These are phyloP conservation scores for Tephrocybe rancida DNA, from an alignment of 768 basidiomycete genomes.

Conservation along the genomic window DNA sequence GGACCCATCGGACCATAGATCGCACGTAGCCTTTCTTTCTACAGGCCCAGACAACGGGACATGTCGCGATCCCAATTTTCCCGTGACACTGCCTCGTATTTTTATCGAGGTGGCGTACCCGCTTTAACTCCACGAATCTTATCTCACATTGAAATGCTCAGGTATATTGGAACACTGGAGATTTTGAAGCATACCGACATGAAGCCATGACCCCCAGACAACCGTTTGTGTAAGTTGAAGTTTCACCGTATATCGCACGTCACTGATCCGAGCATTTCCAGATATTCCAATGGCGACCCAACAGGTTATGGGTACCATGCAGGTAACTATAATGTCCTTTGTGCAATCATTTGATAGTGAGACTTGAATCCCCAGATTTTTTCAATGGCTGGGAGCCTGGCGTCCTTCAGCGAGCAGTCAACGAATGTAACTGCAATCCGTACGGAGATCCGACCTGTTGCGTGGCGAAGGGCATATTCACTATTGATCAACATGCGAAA, in stretches of 20 bases:
- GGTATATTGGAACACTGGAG: constrained; percentile 32
- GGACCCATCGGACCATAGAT: constrained; percentile 41
- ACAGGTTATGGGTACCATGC: constrained; percentile 46
- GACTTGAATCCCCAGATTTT: constrained; percentile 30
- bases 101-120: constrained; percentile 37
- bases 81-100: constrained; percentile 41
- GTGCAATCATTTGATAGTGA: no score
- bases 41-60: constrained; percentile 43
- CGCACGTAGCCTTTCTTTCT: constrained; percentile 41
- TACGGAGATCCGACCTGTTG: constrained; percentile 29
- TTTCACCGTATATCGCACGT: not conserved
- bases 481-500: constrained; percentile 26
- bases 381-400: constrained; percentile 50
- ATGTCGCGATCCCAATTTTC: constrained; percentile 36
- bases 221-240: constrained; percentile 34
- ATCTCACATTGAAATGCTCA: constrained; percentile 4
- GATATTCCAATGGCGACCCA: constrained; percentile 43
- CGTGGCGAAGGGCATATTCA: constrained; percentile 32
- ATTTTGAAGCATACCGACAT: constrained; percentile 20
- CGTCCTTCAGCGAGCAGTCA: constrained; percentile 45
- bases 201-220: constrained; percentile 34
- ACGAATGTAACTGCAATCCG: constrained; percentile 40
- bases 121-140: not conserved
- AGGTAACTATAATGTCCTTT: constrained; percentile 15
- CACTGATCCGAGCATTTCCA: not conserved